Percentiles rank a stretch among this genome's conserved stretches.
Evolutionary conservation across 2,329 filamentous ascomycete genomes (phyloP).

Genomic region (Trichophyton simii): DNA sequence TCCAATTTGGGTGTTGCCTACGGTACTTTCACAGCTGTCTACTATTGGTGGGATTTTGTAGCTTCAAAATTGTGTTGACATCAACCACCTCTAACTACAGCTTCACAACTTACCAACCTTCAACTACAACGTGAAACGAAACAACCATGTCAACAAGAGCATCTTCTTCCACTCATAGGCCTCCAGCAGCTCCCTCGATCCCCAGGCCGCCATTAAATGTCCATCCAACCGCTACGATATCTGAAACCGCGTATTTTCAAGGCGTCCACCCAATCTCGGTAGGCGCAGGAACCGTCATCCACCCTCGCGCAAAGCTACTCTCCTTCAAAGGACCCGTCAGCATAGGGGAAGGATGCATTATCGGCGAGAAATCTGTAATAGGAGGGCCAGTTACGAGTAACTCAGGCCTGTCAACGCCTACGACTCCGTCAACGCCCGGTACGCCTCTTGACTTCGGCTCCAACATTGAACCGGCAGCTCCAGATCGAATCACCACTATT

Average conservation of each 20-base stretch:
- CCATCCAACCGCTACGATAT: slow-evolving; percentile 28
- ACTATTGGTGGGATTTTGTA: neutral
- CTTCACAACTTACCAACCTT: neutral
- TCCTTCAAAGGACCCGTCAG: slow-evolving; percentile 66
- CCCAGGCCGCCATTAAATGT: slow-evolving; percentile 25
- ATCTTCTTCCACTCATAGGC: slow-evolving; percentile 13
- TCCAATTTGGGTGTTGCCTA: neutral
- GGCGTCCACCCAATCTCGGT: slow-evolving; percentile 71
- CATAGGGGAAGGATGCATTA: slow-evolving; percentile 67
- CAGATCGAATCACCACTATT: slow-evolving; percentile 7
- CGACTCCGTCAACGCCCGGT: neutral
- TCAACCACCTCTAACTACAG: neutral
- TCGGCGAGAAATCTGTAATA: slow-evolving; percentile 51
- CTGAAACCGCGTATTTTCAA: slow-evolving; percentile 29
- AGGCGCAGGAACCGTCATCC: slow-evolving; percentile 65
- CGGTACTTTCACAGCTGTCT: neutral
- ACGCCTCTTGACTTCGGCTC: neutral
- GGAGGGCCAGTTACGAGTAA: slow-evolving; percentile 30
- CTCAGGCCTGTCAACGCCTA: slow-evolving; percentile 4
- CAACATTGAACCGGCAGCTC: neutral
- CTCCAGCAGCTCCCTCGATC: slow-evolving; percentile 5
- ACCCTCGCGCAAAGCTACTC: slow-evolving; percentile 70
- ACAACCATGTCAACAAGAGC: slow-evolving; percentile 16
- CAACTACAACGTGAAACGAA: neutral
- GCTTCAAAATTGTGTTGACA: neutral